Percentiles rank a stretch among this genome's conserved stretches.
These are phyloP conservation scores for Spergularia azorica DNA, from an alignment of 179 eudicot species.

Conservation along the genomic window DNA sequence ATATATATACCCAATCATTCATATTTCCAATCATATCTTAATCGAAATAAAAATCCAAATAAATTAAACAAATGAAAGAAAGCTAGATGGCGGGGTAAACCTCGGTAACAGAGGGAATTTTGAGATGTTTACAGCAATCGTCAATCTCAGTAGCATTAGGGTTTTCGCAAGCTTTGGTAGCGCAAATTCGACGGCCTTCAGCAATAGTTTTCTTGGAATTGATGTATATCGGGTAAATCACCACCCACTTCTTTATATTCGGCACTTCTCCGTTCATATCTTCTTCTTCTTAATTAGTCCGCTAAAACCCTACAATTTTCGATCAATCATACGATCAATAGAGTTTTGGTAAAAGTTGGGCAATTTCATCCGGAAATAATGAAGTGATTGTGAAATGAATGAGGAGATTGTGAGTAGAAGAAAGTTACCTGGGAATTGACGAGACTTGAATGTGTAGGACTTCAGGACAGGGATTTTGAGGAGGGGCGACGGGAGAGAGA, in stretches of 20 bases:
- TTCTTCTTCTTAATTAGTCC: background rate
- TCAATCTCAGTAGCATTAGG: conserved; percentile 78
- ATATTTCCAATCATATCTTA: background rate
- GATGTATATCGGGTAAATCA: conserved; percentile 80
- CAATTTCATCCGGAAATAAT: background rate
- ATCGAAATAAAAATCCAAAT: background rate
- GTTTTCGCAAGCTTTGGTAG: conserved; percentile 79
- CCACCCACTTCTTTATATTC: conserved; percentile 71
- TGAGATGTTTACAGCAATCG: conserved; percentile 67
- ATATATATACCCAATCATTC: background rate
- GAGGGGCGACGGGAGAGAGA: no score
- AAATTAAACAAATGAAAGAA: background rate
- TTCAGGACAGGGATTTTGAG: no score
- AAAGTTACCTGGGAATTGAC: conserved; percentile 1
- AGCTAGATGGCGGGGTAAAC: conserved; percentile 21
- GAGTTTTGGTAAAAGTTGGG: background rate
- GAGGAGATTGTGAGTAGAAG: background rate
- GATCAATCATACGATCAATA: conserved; percentile 8
- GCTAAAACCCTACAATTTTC: conserved; percentile 11
- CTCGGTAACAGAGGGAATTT: conserved; percentile 69
- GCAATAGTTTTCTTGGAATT: conserved; percentile 85
- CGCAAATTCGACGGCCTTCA: conserved; percentile 73
- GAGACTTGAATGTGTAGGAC: background rate
- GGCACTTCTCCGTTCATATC: conserved; percentile 61
- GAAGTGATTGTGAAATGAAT: background rate